phyloP scores from a whole-genome alignment of 1,284 basidiomycete genomes.

The Vanrija humicola region DNA sequence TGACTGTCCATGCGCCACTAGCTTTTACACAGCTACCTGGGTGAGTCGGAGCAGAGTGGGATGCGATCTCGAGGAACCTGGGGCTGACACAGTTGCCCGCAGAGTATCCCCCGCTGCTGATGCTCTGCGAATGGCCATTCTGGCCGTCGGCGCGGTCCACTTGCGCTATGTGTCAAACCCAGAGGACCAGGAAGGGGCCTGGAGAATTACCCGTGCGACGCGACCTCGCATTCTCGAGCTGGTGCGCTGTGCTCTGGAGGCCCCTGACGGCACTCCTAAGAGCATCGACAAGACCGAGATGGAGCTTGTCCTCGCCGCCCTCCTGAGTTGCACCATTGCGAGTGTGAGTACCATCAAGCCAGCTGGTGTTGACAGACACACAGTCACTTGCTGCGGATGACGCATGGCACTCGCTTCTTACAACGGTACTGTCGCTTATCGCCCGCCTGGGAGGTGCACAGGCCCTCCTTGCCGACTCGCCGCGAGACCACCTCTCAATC shows the following conservation, averaged over 20 bases:
- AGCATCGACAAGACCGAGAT: conserved; percentile 31
- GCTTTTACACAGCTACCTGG: conserved; percentile 40
- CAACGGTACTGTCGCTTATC: conserved; percentile 35
- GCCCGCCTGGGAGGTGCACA: conserved; percentile 41
- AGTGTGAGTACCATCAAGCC: conserved; percentile 27
- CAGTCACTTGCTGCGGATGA: conserved; percentile 42
- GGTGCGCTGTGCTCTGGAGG: conserved; percentile 28
- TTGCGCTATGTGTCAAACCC: conserved; percentile 35
- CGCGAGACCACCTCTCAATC: conserved; percentile 32
- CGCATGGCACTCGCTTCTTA: conserved; percentile 44
- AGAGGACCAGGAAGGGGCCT: conserved; percentile 31
- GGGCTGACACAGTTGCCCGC: conserved; percentile 4
- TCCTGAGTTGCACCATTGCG: conserved; percentile 42
- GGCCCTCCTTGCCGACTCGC: conserved; percentile 33
- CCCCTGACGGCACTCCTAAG: conserved; percentile 25
- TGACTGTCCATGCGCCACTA: conserved; percentile 37
- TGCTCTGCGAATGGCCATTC: conserved; percentile 39
- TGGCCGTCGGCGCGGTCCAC: conserved; percentile 43
- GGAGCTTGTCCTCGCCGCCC: conserved; percentile 39
- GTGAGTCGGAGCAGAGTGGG: conserved; percentile 14
- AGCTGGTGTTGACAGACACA: conserved; percentile 3
- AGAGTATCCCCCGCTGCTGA: conserved; percentile 35
- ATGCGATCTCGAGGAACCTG: neutral
- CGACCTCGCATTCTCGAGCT: conserved; percentile 29
- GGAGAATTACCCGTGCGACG: conserved; percentile 30